Evolutionary conservation across 2,329 filamentous ascomycete genomes (phyloP).

Genomic region (Fusarium ambrosium): DNA sequence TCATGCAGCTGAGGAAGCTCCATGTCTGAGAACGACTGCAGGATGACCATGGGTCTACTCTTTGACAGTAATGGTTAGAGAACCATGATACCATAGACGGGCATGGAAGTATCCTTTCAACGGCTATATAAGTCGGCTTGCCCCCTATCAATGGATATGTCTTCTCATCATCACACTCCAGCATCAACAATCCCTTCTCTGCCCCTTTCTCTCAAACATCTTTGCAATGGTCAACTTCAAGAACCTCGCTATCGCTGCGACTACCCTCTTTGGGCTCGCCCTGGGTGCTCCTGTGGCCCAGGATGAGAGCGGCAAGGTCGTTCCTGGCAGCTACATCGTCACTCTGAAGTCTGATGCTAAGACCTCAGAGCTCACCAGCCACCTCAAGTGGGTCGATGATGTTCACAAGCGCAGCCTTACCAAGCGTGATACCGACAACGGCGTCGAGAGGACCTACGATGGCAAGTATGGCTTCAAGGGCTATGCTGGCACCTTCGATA

Average conservation of each 20-base stretch:
- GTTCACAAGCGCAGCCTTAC: constrained; percentile 67
- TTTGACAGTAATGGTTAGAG: background rate
- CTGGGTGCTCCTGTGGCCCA: constrained; percentile 41
- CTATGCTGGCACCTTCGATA: constrained; percentile 60
- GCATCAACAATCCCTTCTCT: constrained; percentile 12
- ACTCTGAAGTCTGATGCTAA: constrained; percentile 69
- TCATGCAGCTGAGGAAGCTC: constrained; percentile 16
- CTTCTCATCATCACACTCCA: constrained; percentile 29
- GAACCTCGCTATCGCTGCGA: constrained; percentile 44
- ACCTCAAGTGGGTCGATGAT: constrained; percentile 64
- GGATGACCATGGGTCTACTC: constrained; percentile 9
- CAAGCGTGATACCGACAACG: constrained; percentile 57
- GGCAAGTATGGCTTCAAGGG: constrained; percentile 53
- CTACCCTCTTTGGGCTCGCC: constrained; percentile 42
- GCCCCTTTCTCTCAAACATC: constrained; percentile 6
- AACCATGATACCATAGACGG: constrained; percentile 11
- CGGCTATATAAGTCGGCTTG: constrained; percentile 40
- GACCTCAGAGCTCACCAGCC: constrained; percentile 59
- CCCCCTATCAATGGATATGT: constrained; percentile 6
- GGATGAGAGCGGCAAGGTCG: constrained; percentile 38
- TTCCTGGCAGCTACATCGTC: constrained; percentile 68
- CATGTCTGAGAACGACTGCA: constrained; percentile 12
- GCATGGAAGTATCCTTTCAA: background rate
- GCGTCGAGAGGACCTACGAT: constrained; percentile 50
- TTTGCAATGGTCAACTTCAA: constrained; percentile 50